These are phyloP conservation scores for Camellia japonica DNA, from an alignment of 148 eudicot genomes.

Conservation along the genomic window DNA sequence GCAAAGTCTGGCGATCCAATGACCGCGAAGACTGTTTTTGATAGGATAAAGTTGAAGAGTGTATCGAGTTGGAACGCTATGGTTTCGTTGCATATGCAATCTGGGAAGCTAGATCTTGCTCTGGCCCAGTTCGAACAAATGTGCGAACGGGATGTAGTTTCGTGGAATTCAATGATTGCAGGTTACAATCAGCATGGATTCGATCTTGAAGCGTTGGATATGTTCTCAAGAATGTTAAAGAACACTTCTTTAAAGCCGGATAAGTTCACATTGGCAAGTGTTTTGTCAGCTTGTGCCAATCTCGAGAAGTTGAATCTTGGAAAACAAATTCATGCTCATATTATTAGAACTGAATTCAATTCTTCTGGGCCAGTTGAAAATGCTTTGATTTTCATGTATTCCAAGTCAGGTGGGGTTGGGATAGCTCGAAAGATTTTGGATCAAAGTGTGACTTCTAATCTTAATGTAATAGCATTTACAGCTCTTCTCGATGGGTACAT, in stretches of 20 bases:
- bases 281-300: slow-evolving; percentile 39
- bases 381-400: slow-evolving; percentile 40
- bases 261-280: slow-evolving; percentile 37
- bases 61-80: slow-evolving; percentile 57
- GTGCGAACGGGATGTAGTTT: slow-evolving; percentile 49
- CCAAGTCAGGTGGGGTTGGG: slow-evolving; percentile 35
- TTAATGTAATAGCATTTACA: slow-evolving; percentile 36
- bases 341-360: slow-evolving; percentile 22
- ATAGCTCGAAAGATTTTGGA: slow-evolving; percentile 26
- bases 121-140: slow-evolving; percentile 53
- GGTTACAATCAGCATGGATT: slow-evolving; percentile 34
- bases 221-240: slow-evolving; percentile 27
- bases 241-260: slow-evolving; percentile 33
- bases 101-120: slow-evolving; percentile 46
- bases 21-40: slow-evolving; percentile 47
- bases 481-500: slow-evolving; percentile 37
- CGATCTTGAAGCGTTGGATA: slow-evolving; percentile 25
- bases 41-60: slow-evolving; percentile 48
- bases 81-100: slow-evolving; percentile 61
- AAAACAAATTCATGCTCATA: slow-evolving; percentile 34
- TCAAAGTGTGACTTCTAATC: slow-evolving; percentile 12
- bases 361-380: slow-evolving; percentile 30
- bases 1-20: slow-evolving; percentile 58
- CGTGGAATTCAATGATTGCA: slow-evolving; percentile 38
- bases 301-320: slow-evolving; percentile 26